Evolutionary conservation across 2,329 filamentous ascomycete species (phyloP), one percentile per base, ranked within the genome.

Genomic region (Beauveria varroae): DNA sequence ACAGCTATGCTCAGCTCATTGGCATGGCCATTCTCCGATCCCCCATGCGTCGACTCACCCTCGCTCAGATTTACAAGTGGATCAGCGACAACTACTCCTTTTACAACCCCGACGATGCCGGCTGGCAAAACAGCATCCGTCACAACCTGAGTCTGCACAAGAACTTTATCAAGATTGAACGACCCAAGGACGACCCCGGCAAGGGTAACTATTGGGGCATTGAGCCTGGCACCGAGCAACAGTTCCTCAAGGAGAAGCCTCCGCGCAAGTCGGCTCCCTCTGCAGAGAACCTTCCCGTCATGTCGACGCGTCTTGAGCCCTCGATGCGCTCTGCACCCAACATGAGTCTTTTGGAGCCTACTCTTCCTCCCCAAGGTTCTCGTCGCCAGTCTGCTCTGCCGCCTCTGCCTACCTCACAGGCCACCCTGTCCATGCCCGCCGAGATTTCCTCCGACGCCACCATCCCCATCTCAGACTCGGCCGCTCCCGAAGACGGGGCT

Each of bases 161-260:
- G 77, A 91, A 90, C 52, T 98, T 98, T 71, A 87, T 93, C 72
- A 98, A 98, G 77, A 89, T 96, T 70, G 93, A 97, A 74, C 85
- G 95, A 63, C 92, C 93, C 62, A 98, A 98, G 79, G 93, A 97
- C 71, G 95, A 98, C 69, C 93, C 93, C 3, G 95, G 95, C 68
- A 98, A 98, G 76, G 95, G 95, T 49, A 93, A 96, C 74, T 98
- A 98, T 77, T 98, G 95, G 95, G 86, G 87, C 49, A 96, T 99
- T 69, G 87, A 93, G 69, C 82, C 86, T n/a, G 93, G 93, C 20
- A 91, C 90, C 77, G 95, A 98, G 77, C 83, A 86, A 64, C 86
- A 91, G 66, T 98, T 96, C 73, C 82, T 96, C 74, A 95, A 93
- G 75, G 90, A 96, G 71, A 96, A 93, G 79, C 82, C 87, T 6